Base-by-base conservation (phyloP, 345 rosid species). In the Populus ilicifolia region DNA sequence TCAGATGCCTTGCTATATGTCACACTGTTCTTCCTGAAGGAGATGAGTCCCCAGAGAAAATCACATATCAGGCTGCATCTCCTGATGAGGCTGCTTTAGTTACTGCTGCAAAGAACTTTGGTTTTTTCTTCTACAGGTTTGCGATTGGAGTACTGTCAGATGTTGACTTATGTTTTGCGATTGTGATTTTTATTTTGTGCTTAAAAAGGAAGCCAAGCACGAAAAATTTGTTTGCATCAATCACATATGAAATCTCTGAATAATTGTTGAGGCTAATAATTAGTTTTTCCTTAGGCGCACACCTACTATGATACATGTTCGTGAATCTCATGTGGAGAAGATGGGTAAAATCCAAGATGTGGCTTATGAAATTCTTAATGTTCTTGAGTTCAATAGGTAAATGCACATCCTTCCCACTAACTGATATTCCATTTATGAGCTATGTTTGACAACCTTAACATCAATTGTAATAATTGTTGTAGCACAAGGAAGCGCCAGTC, bases 1-100 rank as follows among this genome's bases (percentile, higher is more conserved):
- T 96, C 84, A 88, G 99, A 88, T 96, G 99, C 81, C 98, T 96
- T 75, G 99, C 99, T 80, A 90, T 96, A 70, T 94, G 99, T 84
- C 99, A 96, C 82, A 96, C 99, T 48, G 99, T 96, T 41, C 97
- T 94, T 83, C 94, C 99, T 74, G 98, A 94, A 91, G 99, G 99
- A 68, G 98, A 94, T 27, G 98, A 90, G 77, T 88, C 96, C 81
- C 97, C 98, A 46, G 99, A 92, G 69, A 96, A 89, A 81, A 90
- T 94, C 75, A 87, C 80, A 38, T 96, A 96, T 87, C 99, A 94
- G 89, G 98, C 99, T 77, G 99, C 99, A 83, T 96, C 99, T 68
- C 99, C 99, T 27, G 98, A 96, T 89, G 99, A 94, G 85, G 91
- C 98, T 84, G 99, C 99, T 76, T 81, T 91, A 85, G 99, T 96